Conservation (phyloP, 192 early-diverging fungal genomes). For the Gamsiella multidivaricata region DNA sequence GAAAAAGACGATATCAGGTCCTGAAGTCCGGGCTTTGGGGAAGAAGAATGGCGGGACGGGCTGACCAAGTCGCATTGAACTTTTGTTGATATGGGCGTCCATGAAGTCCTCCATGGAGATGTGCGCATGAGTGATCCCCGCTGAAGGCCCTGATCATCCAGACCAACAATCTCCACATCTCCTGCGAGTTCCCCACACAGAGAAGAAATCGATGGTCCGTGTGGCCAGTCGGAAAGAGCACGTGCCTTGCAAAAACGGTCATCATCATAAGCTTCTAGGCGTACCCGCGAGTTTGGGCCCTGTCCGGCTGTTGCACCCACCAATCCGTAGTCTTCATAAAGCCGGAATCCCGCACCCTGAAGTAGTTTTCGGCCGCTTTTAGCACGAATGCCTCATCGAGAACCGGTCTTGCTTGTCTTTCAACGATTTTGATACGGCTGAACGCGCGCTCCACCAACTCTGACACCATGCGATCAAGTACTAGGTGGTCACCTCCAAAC, state of each 20-base stretch:
- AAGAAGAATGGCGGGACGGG: slow-evolving; percentile 22
- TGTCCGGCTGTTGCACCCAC: slow-evolving; percentile 3
- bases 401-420: slow-evolving; percentile 3
- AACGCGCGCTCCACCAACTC: slow-evolving; percentile 17
- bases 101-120: slow-evolving; percentile 21
- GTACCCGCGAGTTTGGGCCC: slow-evolving; percentile 1
- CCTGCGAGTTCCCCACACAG: neutral
- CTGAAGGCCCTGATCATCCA: slow-evolving; percentile 9
- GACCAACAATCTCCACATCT: slow-evolving; percentile 11
- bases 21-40: slow-evolving; percentile 14
- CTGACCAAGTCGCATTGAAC: neutral
- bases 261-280: slow-evolving; percentile 23
- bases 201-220: neutral
- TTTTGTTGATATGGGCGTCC: slow-evolving; percentile 11
- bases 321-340: slow-evolving; percentile 9
- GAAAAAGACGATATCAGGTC: slow-evolving; percentile 21
- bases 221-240: slow-evolving; percentile 9
- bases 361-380: slow-evolving; percentile 20
- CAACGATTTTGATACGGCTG: slow-evolving; percentile 18
- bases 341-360: slow-evolving; percentile 4
- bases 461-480: slow-evolving; percentile 1
- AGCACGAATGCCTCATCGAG: slow-evolving; percentile 19
- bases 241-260: slow-evolving; percentile 1
- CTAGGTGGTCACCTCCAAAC: slow-evolving; percentile 15
- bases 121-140: slow-evolving; percentile 12